A percentile compares a stretch with the other conserved stretches of the same genome.
Evolutionary conservation across 192 early-diverging fungal species (phyloP).

Genomic region (Coemansia sp.): DNA sequence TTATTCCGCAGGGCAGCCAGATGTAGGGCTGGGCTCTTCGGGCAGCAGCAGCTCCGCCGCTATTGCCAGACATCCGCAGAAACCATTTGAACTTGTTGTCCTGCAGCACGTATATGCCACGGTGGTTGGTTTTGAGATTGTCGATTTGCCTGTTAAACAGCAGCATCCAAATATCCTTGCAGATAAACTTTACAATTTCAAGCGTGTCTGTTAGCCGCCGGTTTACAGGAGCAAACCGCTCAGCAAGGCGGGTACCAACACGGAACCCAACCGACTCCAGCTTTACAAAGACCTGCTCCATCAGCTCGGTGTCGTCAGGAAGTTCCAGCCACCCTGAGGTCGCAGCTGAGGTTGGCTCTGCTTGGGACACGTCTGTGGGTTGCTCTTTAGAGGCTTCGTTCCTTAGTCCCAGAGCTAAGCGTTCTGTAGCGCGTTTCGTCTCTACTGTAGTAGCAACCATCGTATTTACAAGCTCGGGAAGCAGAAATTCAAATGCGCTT

Average conservation of each 20-base stretch:
- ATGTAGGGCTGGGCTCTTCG: slow-evolving; percentile 82
- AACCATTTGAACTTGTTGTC: slow-evolving; percentile 99
- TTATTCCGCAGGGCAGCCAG: slow-evolving; percentile 95
- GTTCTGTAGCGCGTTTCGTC: slow-evolving; percentile 21
- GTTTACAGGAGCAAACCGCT: slow-evolving; percentile 84
- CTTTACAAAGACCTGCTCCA: slow-evolving; percentile 87
- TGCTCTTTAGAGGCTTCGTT: neutral
- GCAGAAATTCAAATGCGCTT: slow-evolving; percentile 40
- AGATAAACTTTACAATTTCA: slow-evolving; percentile 98
- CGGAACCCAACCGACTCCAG: slow-evolving; percentile 88
- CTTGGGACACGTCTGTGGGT: neutral
- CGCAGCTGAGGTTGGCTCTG: neutral
- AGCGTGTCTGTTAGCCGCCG: slow-evolving; percentile 89
- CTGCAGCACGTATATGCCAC: slow-evolving; percentile 95
- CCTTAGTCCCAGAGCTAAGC: slow-evolving; percentile 6
- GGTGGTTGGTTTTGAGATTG: slow-evolving; percentile 98
- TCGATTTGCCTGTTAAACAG: slow-evolving; percentile 98
- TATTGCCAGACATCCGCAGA: slow-evolving; percentile 82
- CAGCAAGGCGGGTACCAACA: slow-evolving; percentile 83
- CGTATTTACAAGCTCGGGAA: slow-evolving; percentile 43
- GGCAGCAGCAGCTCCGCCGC: slow-evolving; percentile 71
- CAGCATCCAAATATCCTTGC: slow-evolving; percentile 95
- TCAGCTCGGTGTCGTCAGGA: slow-evolving; percentile 62
- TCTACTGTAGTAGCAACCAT: slow-evolving; percentile 32
- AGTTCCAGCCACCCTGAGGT: slow-evolving; percentile 34